Conservation (phyloP, 164 flowering plant species). For the Euptelea pleiosperma region DNA sequence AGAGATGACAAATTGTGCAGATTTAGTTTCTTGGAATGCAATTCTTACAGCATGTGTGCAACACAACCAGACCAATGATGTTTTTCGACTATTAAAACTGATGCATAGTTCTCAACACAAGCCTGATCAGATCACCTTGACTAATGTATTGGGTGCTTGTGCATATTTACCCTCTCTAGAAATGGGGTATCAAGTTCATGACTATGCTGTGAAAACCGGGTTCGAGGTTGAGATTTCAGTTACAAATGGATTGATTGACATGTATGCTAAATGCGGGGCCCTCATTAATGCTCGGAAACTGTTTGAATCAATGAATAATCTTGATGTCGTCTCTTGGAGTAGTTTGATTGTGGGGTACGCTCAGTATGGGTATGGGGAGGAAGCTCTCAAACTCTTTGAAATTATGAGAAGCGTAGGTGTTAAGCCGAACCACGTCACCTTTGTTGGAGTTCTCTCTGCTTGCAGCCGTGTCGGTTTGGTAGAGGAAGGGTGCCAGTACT, state of each 20-base stretch:
- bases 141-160: conserved; percentile 36
- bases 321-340: conserved; percentile 61
- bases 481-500: conserved; percentile 47
- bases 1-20: conserved; percentile 24
- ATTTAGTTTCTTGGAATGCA: conserved; percentile 64
- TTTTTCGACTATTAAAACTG: conserved; percentile 31
- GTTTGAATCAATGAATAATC: conserved; percentile 34
- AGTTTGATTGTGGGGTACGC: conserved; percentile 54
- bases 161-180: conserved; percentile 39
- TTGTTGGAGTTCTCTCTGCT: no score
- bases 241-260: conserved; percentile 47
- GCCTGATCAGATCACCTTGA: conserved; percentile 45
- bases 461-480: conserved; percentile 58
- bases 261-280: conserved; percentile 57
- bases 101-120: conserved; percentile 33
- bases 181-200: conserved; percentile 44
- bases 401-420: conserved; percentile 37
- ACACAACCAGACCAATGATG: conserved; percentile 38
- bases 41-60: conserved; percentile 47
- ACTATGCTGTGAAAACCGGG: conserved; percentile 36
- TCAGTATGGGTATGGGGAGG: conserved; percentile 45
- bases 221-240: conserved; percentile 31
- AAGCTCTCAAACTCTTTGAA: conserved; percentile 43
- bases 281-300: conserved; percentile 32
- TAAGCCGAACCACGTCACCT: conserved; percentile 51